A percentile compares a stretch with the other conserved stretches of the same genome.
These are phyloP conservation scores for Suillus clintonianus DNA, from an alignment of 768 basidiomycete genomes.

Conservation along the genomic window DNA sequence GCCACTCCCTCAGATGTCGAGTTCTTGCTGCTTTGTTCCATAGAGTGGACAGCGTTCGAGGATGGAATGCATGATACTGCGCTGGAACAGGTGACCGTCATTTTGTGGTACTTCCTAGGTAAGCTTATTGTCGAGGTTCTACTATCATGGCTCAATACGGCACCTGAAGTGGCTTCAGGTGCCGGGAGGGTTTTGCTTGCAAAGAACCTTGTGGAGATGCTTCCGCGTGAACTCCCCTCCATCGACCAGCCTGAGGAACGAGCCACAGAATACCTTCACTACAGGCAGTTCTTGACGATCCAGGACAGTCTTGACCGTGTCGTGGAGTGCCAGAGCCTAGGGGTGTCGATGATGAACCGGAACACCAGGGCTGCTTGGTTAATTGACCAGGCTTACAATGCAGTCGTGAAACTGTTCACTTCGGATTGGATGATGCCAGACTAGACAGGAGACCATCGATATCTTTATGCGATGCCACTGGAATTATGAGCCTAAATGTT, in stretches of 20 bases:
- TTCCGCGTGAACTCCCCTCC: constrained; percentile 63
- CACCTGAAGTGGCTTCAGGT: constrained; percentile 49
- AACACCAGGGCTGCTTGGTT: constrained; percentile 67
- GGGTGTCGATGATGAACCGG: constrained; percentile 56
- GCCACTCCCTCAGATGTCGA: constrained; percentile 59
- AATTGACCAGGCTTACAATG: constrained; percentile 64
- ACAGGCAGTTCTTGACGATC: constrained; percentile 75
- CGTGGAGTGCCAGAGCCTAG: constrained; percentile 58
- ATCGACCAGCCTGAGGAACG: constrained; percentile 70
- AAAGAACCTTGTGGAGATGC: constrained; percentile 53
- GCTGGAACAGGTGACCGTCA: constrained; percentile 83
- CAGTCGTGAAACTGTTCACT: constrained; percentile 69
- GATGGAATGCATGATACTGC: constrained; percentile 76
- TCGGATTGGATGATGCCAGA: constrained; percentile 76
- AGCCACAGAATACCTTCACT: constrained; percentile 77
- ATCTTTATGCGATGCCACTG: background rate
- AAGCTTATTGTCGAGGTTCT: constrained; percentile 21
- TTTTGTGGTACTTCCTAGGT: constrained; percentile 91
- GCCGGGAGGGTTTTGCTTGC: constrained; percentile 74
- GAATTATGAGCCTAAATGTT: no score
- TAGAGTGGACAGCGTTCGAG: constrained; percentile 91
- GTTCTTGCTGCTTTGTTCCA: constrained; percentile 72
- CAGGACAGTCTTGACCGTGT: constrained; percentile 69
- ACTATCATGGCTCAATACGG: background rate
- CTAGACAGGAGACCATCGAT: constrained; percentile 41